Conservation (phyloP, 1,284 basidiomycete species). For the Neonothopanus nambi region DNA sequence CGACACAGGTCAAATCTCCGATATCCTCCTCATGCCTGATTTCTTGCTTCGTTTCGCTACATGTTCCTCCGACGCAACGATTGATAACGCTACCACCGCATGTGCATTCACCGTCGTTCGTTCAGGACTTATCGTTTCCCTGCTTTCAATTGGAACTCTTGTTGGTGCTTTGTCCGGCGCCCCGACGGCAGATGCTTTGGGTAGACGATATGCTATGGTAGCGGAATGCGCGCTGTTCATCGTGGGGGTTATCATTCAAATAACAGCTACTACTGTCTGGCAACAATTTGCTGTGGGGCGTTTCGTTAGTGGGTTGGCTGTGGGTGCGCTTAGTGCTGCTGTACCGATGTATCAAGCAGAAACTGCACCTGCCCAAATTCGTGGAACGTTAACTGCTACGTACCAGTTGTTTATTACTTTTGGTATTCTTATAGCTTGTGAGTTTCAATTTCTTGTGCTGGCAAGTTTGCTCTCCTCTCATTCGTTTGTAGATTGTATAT, state of each 20-base stretch:
- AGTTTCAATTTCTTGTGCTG: slow-evolving; percentile 20
- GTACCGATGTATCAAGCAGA: slow-evolving; percentile 84
- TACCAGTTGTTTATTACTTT: slow-evolving; percentile 79
- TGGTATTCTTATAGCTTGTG: slow-evolving; percentile 76
- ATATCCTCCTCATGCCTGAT: slow-evolving; percentile 76
- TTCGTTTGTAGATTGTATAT: slow-evolving; percentile 49
- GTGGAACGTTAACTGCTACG: slow-evolving; percentile 71
- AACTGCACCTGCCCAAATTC: slow-evolving; percentile 74
- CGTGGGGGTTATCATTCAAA: slow-evolving; percentile 70
- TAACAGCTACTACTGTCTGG: slow-evolving; percentile 52
- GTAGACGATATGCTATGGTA: slow-evolving; percentile 72
- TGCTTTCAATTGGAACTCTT: slow-evolving; percentile 68
- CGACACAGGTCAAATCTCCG: slow-evolving; percentile 79
- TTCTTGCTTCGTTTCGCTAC: slow-evolving; percentile 66
- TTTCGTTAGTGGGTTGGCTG: slow-evolving; percentile 65
- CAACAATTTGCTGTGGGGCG: slow-evolving; percentile 71
- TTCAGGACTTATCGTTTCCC: slow-evolving; percentile 66
- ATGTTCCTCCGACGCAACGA: slow-evolving; percentile 37
- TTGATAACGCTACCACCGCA: slow-evolving; percentile 27
- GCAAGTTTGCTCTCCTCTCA: neutral
- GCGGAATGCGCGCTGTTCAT: slow-evolving; percentile 66
- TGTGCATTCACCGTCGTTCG: slow-evolving; percentile 56
- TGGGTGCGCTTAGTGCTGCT: slow-evolving; percentile 73
- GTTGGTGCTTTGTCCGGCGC: slow-evolving; percentile 62
- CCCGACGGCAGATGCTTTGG: slow-evolving; percentile 66